Percentiles rank a stretch among this genome's conserved stretches.
These are phyloP conservation scores for Lichtheimia corymbifera DNA, from an alignment of 371 early-diverging fungal species.

Conservation along the genomic window DNA sequence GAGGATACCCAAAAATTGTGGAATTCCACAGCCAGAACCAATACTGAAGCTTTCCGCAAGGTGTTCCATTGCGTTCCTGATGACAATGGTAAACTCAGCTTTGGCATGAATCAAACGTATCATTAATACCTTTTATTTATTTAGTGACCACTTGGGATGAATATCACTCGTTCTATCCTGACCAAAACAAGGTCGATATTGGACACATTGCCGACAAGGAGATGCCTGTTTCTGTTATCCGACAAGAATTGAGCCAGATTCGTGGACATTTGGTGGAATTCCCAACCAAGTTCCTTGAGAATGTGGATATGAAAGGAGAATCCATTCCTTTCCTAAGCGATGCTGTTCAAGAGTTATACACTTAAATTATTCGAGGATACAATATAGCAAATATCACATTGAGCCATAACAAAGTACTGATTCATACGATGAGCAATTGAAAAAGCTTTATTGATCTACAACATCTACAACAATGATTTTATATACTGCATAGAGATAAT, in stretches of 20 bases:
- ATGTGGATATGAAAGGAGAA: slow-evolving; percentile 53
- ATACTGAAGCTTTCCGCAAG: slow-evolving; percentile 66
- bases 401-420: too few species aligned
- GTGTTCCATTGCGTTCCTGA: slow-evolving; percentile 82
- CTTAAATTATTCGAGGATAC: slow-evolving; percentile 21
- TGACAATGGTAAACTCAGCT: slow-evolving; percentile 46
- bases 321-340: slow-evolving; percentile 42
- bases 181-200: slow-evolving; percentile 38
- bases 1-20: slow-evolving; percentile 55
- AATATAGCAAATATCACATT: not conserved
- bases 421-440: too few species aligned
- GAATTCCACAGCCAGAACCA: slow-evolving; percentile 56
- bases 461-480: too few species aligned
- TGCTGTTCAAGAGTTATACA: slow-evolving; percentile 43
- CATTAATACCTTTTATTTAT: not conserved
- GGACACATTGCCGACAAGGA: slow-evolving; percentile 46
- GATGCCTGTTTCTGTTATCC: slow-evolving; percentile 48
- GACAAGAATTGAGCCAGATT: slow-evolving; percentile 48
- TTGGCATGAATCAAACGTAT: too few species aligned
- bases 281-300: slow-evolving; percentile 72
- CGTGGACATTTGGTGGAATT: slow-evolving; percentile 76
- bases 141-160: slow-evolving; percentile 66
- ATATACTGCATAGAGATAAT: too few species aligned
- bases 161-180: slow-evolving; percentile 65
- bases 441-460: too few species aligned